Percentiles rank a stretch among this genome's conserved stretches.
Evolutionary conservation across 495 filamentous ascomycete species (phyloP).

Genomic region (Diplogelasinospora grovesii): DNA sequence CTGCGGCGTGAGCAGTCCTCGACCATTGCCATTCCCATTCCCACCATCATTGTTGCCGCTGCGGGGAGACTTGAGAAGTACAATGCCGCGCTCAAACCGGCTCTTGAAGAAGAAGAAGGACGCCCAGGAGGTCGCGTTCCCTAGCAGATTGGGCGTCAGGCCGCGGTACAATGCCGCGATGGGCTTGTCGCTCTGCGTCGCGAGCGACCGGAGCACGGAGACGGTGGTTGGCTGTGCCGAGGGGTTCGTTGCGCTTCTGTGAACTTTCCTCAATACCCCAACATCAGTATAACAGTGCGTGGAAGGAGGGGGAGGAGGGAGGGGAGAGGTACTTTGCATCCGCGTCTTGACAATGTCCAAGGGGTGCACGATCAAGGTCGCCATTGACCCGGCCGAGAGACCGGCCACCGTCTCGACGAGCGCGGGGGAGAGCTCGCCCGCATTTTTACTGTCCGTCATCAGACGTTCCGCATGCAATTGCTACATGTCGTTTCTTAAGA

Average conservation of each 20-base stretch:
- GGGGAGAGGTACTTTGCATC: slow-evolving; percentile 61
- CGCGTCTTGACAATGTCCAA: slow-evolving; percentile 94
- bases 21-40: neutral
- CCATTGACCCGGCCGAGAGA: slow-evolving; percentile 77
- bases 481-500: slow-evolving; percentile 16
- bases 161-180: slow-evolving; percentile 76
- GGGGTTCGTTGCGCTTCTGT: slow-evolving; percentile 29
- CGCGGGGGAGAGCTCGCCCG: slow-evolving; percentile 56
- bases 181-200: slow-evolving; percentile 32
- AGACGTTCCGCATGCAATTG: slow-evolving; percentile 11
- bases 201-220: slow-evolving; percentile 37
- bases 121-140: slow-evolving; percentile 86
- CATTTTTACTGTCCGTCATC: slow-evolving; percentile 39
- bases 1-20: slow-evolving; percentile 46
- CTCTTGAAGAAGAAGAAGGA: slow-evolving; percentile 75
- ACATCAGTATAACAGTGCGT: no score
- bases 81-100: slow-evolving; percentile 34
- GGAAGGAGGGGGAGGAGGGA: neutral
- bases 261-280: no score
- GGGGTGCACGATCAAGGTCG: slow-evolving; percentile 77
- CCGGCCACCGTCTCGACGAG: slow-evolving; percentile 86
- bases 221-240: slow-evolving; percentile 30
- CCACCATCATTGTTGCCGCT: slow-evolving; percentile 8
- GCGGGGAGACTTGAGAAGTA: slow-evolving; percentile 18
- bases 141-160: slow-evolving; percentile 79